phyloP scores from a whole-genome alignment of 768 basidiomycete species.

The Glaciozyma martinii region DNA sequence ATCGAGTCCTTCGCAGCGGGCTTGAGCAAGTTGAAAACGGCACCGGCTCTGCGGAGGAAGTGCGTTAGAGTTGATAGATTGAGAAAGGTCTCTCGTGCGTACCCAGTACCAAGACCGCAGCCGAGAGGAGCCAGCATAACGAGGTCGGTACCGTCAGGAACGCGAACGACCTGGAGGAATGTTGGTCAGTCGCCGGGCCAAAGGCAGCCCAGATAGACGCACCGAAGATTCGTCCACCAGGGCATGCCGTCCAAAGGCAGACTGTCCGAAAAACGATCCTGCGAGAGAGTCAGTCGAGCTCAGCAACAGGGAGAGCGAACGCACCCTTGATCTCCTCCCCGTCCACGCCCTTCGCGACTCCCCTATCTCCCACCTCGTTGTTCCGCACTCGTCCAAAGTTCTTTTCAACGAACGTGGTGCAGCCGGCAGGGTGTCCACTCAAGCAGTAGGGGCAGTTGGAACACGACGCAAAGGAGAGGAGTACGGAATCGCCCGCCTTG shows the following conservation, averaged over 20 bases:
- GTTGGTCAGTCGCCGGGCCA: neutral
- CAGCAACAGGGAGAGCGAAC: too few species aligned
- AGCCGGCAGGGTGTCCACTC: slow-evolving; percentile 21
- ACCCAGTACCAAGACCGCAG: slow-evolving; percentile 32
- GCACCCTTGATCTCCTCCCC: slow-evolving; percentile 9
- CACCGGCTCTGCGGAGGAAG: slow-evolving; percentile 15
- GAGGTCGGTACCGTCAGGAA: slow-evolving; percentile 17
- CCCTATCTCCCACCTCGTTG: neutral
- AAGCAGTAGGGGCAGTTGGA: slow-evolving; percentile 19
- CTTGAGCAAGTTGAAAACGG: slow-evolving; percentile 27
- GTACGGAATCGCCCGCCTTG: slow-evolving; percentile 8
- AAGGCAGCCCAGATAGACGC: neutral
- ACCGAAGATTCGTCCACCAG: slow-evolving; percentile 31
- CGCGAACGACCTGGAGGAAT: neutral
- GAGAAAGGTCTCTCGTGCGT: neutral
- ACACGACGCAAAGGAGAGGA: slow-evolving; percentile 28
- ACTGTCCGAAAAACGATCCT: slow-evolving; percentile 35
- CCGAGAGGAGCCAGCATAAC: slow-evolving; percentile 24
- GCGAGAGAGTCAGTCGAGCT: neutral
- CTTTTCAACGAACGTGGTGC: slow-evolving; percentile 11
- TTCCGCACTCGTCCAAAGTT: slow-evolving; percentile 26
- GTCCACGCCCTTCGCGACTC: neutral
- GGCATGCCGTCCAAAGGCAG: slow-evolving; percentile 28
- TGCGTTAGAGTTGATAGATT: neutral
- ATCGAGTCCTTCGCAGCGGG: slow-evolving; percentile 1